Base-by-base conservation (phyloP, 1,284 basidiomycete genomes). In the Gymnopus androsaceus region DNA sequence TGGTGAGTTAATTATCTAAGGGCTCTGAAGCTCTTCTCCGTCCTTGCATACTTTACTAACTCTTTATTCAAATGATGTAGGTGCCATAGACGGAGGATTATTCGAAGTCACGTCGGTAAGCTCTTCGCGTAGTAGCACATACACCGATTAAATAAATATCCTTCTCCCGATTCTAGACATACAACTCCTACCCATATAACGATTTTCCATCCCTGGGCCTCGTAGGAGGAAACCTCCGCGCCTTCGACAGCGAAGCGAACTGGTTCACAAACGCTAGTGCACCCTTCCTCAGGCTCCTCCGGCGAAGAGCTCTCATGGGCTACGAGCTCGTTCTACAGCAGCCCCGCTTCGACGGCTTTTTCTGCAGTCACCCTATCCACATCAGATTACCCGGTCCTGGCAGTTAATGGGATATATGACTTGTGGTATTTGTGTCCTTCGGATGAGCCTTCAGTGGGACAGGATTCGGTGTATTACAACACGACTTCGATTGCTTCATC, bases 191-290 rank as follows among this genome's bases (percentile, higher is more conserved):
- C 56, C 75, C 73, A 15, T 75, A 73, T 61, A 68, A 76, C 61
- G 69, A 74, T 33, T 75, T 71, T 54, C 73, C 74, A 0, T 46
- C 61, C 7, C 58, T 75, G 4, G 64, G 63, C 27, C 64, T 78
- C 42, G 55, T 68, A 2, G 59, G 72, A 41, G 63, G 67, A 19
- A 64, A 66, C 11, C 54, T 78, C 8, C 67, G 68, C 23, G 74
- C 73, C 1, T 73, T 69, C 57, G 59, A 54, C 11, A 21, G 58
- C 23, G 58, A 58, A 2, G 73, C 71, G 4, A 56, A 62, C 30
- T 75, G 72, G 72, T 61, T 61, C 36, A 74, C 73, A n/a, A 77
- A 77, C 56, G 74, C 72, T 7, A 75, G 73, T 3, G 52, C 61
- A 9, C 46, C 47, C 19, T 15, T 42, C n/a, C n/a, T n/a, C n/a